Base-by-base conservation (phyloP, 2,329 filamentous ascomycete genomes). In the Diaporthe australafricana region DNA sequence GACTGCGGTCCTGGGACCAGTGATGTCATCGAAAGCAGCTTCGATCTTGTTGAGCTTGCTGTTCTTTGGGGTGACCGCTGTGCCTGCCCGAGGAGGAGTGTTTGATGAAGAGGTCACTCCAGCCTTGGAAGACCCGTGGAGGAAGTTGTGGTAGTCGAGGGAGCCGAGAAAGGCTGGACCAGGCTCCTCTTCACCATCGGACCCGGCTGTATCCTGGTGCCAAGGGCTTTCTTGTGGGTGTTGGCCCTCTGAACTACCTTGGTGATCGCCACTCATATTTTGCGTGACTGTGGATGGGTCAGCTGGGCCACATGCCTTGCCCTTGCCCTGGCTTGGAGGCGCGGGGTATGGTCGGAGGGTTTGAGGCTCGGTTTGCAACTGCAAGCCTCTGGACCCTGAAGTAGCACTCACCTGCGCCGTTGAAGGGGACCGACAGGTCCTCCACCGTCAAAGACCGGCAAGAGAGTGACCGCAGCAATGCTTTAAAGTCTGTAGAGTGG, bases 121-220 rank as follows among this genome's bases (percentile, higher is more conserved):
- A 5, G 27, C 9, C 9, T 45, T 55, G 16, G 63, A 68, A 52
- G 53, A 42, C 2, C 47, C 40, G 17, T 56, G 63, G 8, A 71
- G 52, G 20, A 68, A 73, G 12, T 45, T 48, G 32, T 73, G 71
- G 40, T 73, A 73, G 25, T 73, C 71, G 5, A 71, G n/a, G 17
- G 65, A 69, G 4, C 63, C 63, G 5, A 63, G 47, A 7, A 63
- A 47, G n/a, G 27, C 48, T 50, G 63, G 22, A 14, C 48, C 20
- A 8, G 32, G 32, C 12, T 68, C 68, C 3, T 68, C 62, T 4
- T 56, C 22, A 25, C 7, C 22, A 11, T 60, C 53, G 20, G 30
- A 35, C 20, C 30, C 42, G 14, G 40, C 27, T 7, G 25, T 14
- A 12, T 50, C 42, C 32, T 57, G 42, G 30, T 60, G 66, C 38